These are phyloP conservation scores for Globisporangium heterothallicum DNA, from an alignment of 352 stramenopile genomes.

Conservation along the genomic window DNA sequence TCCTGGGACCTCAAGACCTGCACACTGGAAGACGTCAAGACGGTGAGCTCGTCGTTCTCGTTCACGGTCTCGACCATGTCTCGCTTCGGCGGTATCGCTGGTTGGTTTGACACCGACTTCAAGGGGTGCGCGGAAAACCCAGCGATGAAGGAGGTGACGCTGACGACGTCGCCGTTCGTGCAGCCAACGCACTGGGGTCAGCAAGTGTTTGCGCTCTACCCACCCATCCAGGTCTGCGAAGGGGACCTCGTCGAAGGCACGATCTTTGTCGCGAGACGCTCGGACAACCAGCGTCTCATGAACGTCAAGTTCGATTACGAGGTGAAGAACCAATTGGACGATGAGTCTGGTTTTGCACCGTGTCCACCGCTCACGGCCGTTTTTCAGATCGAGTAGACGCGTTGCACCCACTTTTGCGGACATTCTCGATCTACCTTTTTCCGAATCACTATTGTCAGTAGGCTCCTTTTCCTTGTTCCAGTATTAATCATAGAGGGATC, in stretches of 20 bases:
- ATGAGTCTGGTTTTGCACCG: conserved; percentile 37
- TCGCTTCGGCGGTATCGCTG: conserved; percentile 92
- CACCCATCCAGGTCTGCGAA: conserved; percentile 77
- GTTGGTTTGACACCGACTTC: conserved; percentile 99
- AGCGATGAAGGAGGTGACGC: conserved; percentile 71
- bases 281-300: conserved; percentile 86
- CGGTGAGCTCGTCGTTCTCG: conserved; percentile 56
- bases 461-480: conserved; percentile 4
- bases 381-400: conserved; percentile 83
- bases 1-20: conserved; percentile 82
- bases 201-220: conserved; percentile 83
- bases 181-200: conserved; percentile 87
- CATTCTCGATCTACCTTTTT: neutral
- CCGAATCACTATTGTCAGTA: neutral
- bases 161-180: conserved; percentile 89
- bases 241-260: conserved; percentile 68
- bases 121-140: conserved; percentile 81
- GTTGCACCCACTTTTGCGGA: no score
- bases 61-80: conserved; percentile 86
- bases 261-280: conserved; percentile 67
- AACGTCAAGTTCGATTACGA: conserved; percentile 86
- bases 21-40: conserved; percentile 81
- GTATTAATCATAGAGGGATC: conserved; percentile 25
- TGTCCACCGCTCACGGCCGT: conserved; percentile 46
- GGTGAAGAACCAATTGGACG: conserved; percentile 53